A percentile compares a stretch with the other conserved stretches of the same genome.
Conservation (phyloP, 768 basidiomycete genomes). For the Symmetrospora coprosmae region DNA sequence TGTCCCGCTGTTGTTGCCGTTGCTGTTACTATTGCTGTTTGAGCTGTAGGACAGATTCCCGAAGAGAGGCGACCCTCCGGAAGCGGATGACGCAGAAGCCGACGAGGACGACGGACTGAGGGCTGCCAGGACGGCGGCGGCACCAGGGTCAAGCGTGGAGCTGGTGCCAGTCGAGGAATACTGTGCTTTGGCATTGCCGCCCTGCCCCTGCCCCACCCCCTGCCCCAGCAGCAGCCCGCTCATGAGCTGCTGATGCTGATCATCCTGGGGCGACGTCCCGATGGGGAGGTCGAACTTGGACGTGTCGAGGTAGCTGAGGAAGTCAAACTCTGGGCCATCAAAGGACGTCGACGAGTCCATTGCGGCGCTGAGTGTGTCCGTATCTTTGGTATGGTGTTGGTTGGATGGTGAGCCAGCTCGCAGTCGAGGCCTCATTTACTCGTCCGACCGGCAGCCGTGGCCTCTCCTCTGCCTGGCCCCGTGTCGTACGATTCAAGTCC, state of each 20-base stretch:
- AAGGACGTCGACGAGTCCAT: too few relatives aligned
- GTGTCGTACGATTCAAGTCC: too few relatives aligned
- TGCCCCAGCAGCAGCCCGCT: neutral
- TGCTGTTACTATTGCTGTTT: too few relatives aligned
- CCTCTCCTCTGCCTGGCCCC: too few relatives aligned
- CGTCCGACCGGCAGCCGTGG: too few relatives aligned
- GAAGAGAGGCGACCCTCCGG: neutral
- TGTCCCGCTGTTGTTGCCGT: neutral
- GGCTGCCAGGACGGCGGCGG: neutral
- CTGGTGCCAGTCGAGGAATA: neutral
- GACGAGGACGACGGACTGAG: neutral
- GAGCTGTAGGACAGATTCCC: too few relatives aligned
- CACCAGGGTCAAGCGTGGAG: neutral
- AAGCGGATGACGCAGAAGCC: neutral
- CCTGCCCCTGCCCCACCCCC: neutral
- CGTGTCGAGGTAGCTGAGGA: constrained; percentile 20
- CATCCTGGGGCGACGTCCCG: neutral
- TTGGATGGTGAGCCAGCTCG: too few relatives aligned
- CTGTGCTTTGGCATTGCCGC: neutral
- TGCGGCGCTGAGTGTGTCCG: too few relatives aligned
- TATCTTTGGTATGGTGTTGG: too few relatives aligned
- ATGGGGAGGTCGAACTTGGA: too few relatives aligned
- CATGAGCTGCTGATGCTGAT: neutral
- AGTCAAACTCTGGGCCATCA: constrained; percentile 22
- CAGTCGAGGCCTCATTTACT: too few relatives aligned